Evolutionary conservation across 2,329 filamentous ascomycete genomes (phyloP).

Genomic region (Aspergillus floridensis): DNA sequence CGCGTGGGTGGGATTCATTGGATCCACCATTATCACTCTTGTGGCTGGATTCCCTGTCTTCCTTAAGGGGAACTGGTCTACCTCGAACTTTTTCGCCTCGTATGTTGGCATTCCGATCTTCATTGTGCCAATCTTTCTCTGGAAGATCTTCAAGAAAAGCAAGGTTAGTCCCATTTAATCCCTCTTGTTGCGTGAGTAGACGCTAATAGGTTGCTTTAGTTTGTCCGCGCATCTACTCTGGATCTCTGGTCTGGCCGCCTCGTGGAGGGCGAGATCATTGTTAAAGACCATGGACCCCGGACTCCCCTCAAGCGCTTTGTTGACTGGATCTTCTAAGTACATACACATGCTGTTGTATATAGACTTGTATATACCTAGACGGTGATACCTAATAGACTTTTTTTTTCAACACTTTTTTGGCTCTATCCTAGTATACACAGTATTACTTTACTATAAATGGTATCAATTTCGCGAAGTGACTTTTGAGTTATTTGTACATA

Average conservation of each 20-base stretch:
- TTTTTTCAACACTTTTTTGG: constrained; percentile 4
- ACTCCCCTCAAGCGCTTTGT: constrained; percentile 24
- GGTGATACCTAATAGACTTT: constrained; percentile 16
- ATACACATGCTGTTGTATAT: constrained; percentile 16
- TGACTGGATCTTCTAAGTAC: constrained; percentile 27
- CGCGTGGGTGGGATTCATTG: constrained; percentile 57
- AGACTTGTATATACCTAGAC: constrained; percentile 14
- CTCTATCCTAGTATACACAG: neutral
- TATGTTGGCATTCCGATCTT: constrained; percentile 46
- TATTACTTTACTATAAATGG: too few species aligned
- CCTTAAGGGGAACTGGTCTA: constrained; percentile 32
- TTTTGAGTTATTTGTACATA: neutral
- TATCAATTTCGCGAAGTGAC: neutral
- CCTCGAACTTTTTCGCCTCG: constrained; percentile 39
- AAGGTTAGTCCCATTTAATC: constrained; percentile 29
- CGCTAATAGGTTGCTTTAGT: constrained; percentile 14
- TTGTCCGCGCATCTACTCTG: constrained; percentile 25
- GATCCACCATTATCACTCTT: constrained; percentile 60
- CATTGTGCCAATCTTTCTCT: constrained; percentile 42
- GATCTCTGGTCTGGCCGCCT: constrained; percentile 35
- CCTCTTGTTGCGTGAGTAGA: neutral
- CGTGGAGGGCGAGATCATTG: constrained; percentile 29
- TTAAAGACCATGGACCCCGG: constrained; percentile 14
- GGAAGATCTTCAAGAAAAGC: constrained; percentile 42
- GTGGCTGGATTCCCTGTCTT: constrained; percentile 65